Evolutionary conservation across 257 asterid species (phyloP), one percentile per base, ranked within the genome.

Genomic region (Salvia splendens): DNA sequence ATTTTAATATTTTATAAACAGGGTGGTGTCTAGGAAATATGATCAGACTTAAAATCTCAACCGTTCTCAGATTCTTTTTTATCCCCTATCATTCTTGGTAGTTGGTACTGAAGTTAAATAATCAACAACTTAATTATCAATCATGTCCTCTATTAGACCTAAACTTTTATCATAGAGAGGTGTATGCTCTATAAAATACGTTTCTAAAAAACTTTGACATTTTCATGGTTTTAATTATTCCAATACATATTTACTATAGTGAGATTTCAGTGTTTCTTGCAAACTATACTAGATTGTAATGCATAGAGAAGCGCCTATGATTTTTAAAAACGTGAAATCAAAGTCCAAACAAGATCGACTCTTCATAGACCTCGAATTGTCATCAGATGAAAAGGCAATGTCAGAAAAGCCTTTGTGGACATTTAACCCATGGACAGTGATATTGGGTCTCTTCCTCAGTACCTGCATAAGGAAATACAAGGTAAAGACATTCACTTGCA

Each of bases 391-490:
- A 83, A 93, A 93, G 4, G 92, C 85, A 61, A 93, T 79, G 75
- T 93, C 99, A 65, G 95, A 72, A 64, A 88, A 80, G 72, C 99
- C 97, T 70, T 79, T 88, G 61, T 68, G 87, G 69, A 68, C 78
- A 76, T 77, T 77, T 78, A 80, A 74, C 32, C 96, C 97, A 76
- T 86, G 92, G 61, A 88, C 88, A 47, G 84, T 87, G 78, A 88
- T 68, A 55, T 76, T 85, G 75, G 91, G 83, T 78, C 75, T 90
- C 81, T 84, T 90, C 62, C 80, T 79, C 77, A 93, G 74, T 33
- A 84, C 83, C 99, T 93, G 84, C 75, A 83, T 32, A 61, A 61
- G 73, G 67, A 72, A 69, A 65, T 64, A 72, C 64, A 76, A 50
- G 45, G 45, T 69, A 72, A 61, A 52, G 58, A 17, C 7, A 9